Base-by-base conservation (phyloP, 2,329 filamentous ascomycete genomes). In the Xylogone sp. region DNA sequence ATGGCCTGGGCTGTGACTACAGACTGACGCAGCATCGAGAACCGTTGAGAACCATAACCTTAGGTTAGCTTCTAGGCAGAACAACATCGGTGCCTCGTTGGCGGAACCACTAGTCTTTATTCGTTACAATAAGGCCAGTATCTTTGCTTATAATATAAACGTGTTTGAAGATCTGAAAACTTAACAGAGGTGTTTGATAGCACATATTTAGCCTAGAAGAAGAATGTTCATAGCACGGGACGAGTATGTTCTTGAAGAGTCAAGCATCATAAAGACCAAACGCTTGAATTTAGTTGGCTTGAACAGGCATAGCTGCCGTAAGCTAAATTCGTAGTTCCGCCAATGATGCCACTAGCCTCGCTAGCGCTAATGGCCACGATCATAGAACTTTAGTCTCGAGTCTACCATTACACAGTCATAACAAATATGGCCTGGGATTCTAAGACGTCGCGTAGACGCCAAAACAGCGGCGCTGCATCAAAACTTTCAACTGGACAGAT, bases 391-490 rank as follows among this genome's bases (percentile, higher is more conserved):
- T 27, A 27, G 10, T 10, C 24, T 16, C 2, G 10, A 50, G 22
- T 29, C 31, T 42, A 24, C 44, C 29, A 50, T 20, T 20, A 34
- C 22, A 46, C 42, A 24, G n/a, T n/a, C 12, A 12, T 39, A n/a
- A n/a, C 24, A 27, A 24, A 51, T 18, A 65, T 65, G 62, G 62
- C 62, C 18, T 62, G 61, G 62, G 62, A 67, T 52, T 62, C 65
- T 1, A 62, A 62, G 42, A 49, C 60, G 4, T 44, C 58, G 10
- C 56, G 60, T 20, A 54, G 62, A 34, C 55, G 59, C 7, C 58
- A 61, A 46, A 59, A 60, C 24, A 65, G 60, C 55, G 62, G 42
- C 56, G 58, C 52, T 4, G 39, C 64, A 21, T 49, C 47, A 8
- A 58, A 43, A 22, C 24, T 19, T 29, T 12, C 24, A 21, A 49